Conservation (phyloP, 1,139 yeast species). For the Eremothecium sinecaudum region DNA sequence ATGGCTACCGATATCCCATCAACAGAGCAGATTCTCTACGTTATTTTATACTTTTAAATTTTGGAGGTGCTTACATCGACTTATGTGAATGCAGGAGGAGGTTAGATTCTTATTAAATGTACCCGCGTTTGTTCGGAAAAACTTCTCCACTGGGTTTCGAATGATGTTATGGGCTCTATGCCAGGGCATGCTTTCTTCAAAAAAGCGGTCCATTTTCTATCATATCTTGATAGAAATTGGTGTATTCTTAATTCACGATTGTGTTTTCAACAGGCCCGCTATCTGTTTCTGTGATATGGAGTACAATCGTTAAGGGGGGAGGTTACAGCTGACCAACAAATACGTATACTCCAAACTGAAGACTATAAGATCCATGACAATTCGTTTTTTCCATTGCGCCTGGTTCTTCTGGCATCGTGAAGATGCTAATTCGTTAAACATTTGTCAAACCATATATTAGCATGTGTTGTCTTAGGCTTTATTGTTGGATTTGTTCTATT, state of each 20-base stretch:
- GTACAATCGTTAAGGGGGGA: conserved; percentile 78
- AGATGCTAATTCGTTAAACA: conserved; percentile 70
- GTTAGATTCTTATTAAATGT: conserved; percentile 73
- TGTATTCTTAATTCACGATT: conserved; percentile 80
- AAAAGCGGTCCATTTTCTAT: conserved; percentile 56
- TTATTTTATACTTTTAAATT: conserved; percentile 71
- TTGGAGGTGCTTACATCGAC: conserved; percentile 87
- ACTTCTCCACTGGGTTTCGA: conserved; percentile 88
- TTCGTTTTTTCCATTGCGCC: conserved; percentile 62
- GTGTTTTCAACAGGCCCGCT: conserved; percentile 93
- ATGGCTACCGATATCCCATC: conserved; percentile 67
- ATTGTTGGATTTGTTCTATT: conserved; percentile 47
- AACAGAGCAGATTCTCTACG: conserved; percentile 91
- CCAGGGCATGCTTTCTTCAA: conserved; percentile 81
- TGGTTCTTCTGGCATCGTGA: conserved; percentile 89
- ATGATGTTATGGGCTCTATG: conserved; percentile 85
- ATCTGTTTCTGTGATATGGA: conserved; percentile 78
- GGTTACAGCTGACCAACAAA: conserved; percentile 50
- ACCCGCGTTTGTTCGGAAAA: conserved; percentile 81
- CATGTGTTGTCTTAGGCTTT: conserved; percentile 63
- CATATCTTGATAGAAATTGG: conserved; percentile 62
- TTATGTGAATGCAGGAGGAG: conserved; percentile 74
- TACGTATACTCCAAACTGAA: conserved; percentile 60
- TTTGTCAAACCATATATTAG: conserved; percentile 58
- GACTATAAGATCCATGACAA: conserved; percentile 51